Conservation (phyloP, 257 asterid species). For the Anisodus tanguticus region DNA sequence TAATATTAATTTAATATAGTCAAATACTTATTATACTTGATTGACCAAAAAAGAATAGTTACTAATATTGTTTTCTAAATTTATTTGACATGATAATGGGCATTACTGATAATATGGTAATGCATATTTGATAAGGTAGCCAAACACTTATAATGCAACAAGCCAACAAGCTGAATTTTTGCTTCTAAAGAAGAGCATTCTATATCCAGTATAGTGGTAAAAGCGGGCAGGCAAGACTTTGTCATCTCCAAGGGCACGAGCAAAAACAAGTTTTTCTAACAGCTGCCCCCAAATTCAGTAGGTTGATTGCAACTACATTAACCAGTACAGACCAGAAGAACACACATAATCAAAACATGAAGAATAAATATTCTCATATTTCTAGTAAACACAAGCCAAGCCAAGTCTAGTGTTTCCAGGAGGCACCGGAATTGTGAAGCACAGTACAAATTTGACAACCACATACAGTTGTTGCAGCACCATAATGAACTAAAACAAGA, state of each 20-base stretch:
- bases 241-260: background rate
- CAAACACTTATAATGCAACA: too few relatives aligned
- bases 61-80: too few relatives aligned
- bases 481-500: constrained; percentile 26
- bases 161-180: too few relatives aligned
- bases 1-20: too few relatives aligned
- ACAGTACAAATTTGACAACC: constrained; percentile 23
- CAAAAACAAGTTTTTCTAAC: background rate
- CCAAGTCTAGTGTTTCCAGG: background rate
- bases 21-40: too few relatives aligned
- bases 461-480: constrained; percentile 16
- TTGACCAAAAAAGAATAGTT: too few relatives aligned
- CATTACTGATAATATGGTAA: too few relatives aligned
- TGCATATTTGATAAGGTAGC: too few relatives aligned
- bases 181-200: too few relatives aligned
- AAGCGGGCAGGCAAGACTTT: background rate
- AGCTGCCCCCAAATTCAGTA: background rate
- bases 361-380: background rate
- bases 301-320: constrained; percentile 2
- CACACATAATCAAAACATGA: background rate
- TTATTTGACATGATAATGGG: too few relatives aligned
- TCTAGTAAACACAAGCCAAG: background rate
- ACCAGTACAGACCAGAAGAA: background rate
- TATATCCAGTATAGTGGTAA: background rate
- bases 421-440: background rate